Conservation (phyloP, 2,329 filamentous ascomycete genomes). For the Sclerotiophoma versabilis region DNA sequence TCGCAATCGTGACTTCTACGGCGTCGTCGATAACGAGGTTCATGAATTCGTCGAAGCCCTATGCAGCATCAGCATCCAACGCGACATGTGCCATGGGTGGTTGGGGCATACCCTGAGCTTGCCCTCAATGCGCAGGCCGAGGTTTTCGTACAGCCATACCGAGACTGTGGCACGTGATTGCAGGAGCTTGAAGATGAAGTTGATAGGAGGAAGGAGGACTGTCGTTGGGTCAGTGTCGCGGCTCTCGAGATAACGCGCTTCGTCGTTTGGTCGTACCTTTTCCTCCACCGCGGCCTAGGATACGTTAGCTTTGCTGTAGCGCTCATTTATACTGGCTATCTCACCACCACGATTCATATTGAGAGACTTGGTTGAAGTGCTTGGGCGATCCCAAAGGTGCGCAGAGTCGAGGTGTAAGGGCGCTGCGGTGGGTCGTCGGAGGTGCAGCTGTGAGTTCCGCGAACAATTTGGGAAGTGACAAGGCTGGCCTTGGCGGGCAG, state of each 20-base stretch:
- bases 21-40: constrained; percentile 97
- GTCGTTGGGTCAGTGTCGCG: constrained; percentile 1
- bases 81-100: not conserved
- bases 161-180: constrained; percentile 84
- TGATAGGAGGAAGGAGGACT: constrained; percentile 78
- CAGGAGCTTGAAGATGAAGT: constrained; percentile 93
- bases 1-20: constrained; percentile 85
- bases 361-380: not conserved
- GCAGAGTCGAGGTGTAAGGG: constrained; percentile 7
- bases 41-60: constrained; percentile 99
- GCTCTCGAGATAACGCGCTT: constrained; percentile 11
- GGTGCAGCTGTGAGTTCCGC: constrained; percentile 29
- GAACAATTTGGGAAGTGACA: constrained; percentile 41
- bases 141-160: constrained; percentile 97
- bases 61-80: constrained; percentile 25
- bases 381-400: constrained; percentile 3
- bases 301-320: constrained; percentile 32
- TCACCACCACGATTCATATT: constrained; percentile 16
- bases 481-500: constrained; percentile 35
- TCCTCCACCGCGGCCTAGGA: constrained; percentile 63
- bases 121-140: constrained; percentile 91
- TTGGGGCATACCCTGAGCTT: constrained; percentile 79
- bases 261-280: constrained; percentile 39
- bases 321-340: not conserved
- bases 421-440: constrained; percentile 23